Evolutionary conservation across 768 basidiomycete genomes (phyloP).

Genomic region (Naganishia friedmannii): DNA sequence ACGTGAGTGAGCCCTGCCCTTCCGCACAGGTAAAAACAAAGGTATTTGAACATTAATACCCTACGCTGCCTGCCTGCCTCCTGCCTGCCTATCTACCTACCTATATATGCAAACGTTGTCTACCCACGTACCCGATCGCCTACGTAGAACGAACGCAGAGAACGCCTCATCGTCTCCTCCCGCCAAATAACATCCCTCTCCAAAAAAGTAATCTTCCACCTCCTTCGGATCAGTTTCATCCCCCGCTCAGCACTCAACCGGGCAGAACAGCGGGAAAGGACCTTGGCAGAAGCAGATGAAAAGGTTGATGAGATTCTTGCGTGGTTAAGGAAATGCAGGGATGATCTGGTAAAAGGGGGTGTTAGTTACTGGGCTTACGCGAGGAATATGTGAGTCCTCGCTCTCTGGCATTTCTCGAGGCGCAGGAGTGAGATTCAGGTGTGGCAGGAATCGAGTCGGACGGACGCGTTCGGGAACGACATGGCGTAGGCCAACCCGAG

Average conservation of each 20-base stretch:
- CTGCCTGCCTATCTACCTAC: too few species aligned
- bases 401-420: background rate
- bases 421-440: background rate
- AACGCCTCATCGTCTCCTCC: slow-evolving; percentile 81
- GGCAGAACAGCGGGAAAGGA: slow-evolving; percentile 27
- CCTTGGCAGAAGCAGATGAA: slow-evolving; percentile 52
- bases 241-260: slow-evolving; percentile 51
- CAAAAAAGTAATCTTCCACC: slow-evolving; percentile 88
- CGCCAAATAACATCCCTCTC: slow-evolving; percentile 86
- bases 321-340: slow-evolving; percentile 63
- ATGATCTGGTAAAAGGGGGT: slow-evolving; percentile 38
- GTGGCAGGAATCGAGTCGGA: too few species aligned
- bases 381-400: slow-evolving; percentile 45
- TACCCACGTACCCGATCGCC: too few species aligned
- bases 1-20: background rate
- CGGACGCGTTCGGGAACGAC: too few species aligned
- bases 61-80: background rate
- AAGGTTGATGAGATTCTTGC: slow-evolving; percentile 67
- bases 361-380: slow-evolving; percentile 43
- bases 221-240: slow-evolving; percentile 66
- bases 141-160: slow-evolving; percentile 73
- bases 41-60: background rate
- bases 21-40: too few species aligned
- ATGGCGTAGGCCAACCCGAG: too few species aligned
- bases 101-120: too few species aligned